Evolutionary conservation across 805 yeast species (phyloP).

Genomic region (Yamadazyma insecticola): DNA sequence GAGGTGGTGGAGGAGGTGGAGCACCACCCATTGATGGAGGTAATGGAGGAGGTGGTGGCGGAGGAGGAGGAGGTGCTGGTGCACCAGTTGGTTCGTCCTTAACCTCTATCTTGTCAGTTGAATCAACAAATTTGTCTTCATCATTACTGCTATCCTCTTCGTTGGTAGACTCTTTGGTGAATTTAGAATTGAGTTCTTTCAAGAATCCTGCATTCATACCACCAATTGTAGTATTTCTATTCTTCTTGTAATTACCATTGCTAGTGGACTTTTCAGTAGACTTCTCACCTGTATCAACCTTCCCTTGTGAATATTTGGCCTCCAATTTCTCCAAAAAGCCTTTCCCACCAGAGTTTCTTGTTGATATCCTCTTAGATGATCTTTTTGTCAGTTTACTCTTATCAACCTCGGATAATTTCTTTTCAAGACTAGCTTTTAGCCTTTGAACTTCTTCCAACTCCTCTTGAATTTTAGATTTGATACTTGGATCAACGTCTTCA

Average conservation of each 20-base stretch:
- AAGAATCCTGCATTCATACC: slow-evolving; percentile 47
- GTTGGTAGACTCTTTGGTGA: slow-evolving; percentile 38
- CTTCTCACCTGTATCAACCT: slow-evolving; percentile 21
- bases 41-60: slow-evolving; percentile 19
- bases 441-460: slow-evolving; percentile 41
- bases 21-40: slow-evolving; percentile 11
- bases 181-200: slow-evolving; percentile 49
- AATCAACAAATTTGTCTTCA: slow-evolving; percentile 12
- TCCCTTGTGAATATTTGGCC: slow-evolving; percentile 43
- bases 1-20: slow-evolving; percentile 10
- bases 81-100: slow-evolving; percentile 6
- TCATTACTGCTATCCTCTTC: slow-evolving; percentile 16
- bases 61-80: slow-evolving; percentile 23
- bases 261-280: slow-evolving; percentile 3
- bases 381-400: slow-evolving; percentile 6
- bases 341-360: slow-evolving; percentile 7
- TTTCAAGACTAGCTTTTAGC: slow-evolving; percentile 35
- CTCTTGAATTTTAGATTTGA: slow-evolving; percentile 33
- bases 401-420: slow-evolving; percentile 27
- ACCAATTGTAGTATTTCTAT: slow-evolving; percentile 31
- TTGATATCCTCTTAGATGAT: slow-evolving; percentile 10
- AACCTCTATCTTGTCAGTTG: slow-evolving; percentile 2
- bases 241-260: slow-evolving; percentile 18
- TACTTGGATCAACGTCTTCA: slow-evolving; percentile 28
- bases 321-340: slow-evolving; percentile 31